Evolutionary conservation across 768 basidiomycete species (phyloP), one percentile per base, ranked within the genome.

Genomic region (Cantharellus cinnabarinus): DNA sequence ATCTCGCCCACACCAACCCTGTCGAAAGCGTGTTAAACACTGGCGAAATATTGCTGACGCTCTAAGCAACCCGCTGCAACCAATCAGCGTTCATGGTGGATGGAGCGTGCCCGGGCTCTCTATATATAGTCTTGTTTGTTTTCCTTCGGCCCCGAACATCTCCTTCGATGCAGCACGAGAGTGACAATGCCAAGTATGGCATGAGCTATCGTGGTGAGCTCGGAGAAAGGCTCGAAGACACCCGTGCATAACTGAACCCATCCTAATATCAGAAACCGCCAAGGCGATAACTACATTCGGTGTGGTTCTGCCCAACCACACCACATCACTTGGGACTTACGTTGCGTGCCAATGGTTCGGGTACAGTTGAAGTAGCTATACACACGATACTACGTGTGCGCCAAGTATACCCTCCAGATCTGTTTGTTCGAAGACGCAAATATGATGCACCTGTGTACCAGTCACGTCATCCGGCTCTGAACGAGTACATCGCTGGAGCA

Each of bases 371-470:
- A 67, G 86, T 93, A 39, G 87, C 88, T 5, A 82, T 95, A 61
- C 93, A 97, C 67, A 83, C 83, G 2, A 89, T 98, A 62, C 77
- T 98, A 3, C 95, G 88, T 66, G 80, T 90, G 38, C 82, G 94
- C 20, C 83, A 86, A 64, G 76, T 98, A 56, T 98, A 97, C 65
- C 94, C 93, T 0, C 74, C 83, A 50, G 86, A 87, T 59, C 75
- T 95, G 20, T 98, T 98, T 67, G 76, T 85, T 42, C 77, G 89
- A 48, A 77, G 87, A 59, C 85, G 85, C 71, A 91, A 90, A 68
- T 95, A 91, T 68, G 81, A 89, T 61, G 84, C 84, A 0, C 85
- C 89, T 0, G 89, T 94, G 5, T 97, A 81, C 67, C 90, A 95
- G 71, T 89, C 88, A 2, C 68, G 91, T n/a, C 88, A 93, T 67